Base-by-base conservation (phyloP, 179 eudicot species). In the Patellifolia procumbens region DNA sequence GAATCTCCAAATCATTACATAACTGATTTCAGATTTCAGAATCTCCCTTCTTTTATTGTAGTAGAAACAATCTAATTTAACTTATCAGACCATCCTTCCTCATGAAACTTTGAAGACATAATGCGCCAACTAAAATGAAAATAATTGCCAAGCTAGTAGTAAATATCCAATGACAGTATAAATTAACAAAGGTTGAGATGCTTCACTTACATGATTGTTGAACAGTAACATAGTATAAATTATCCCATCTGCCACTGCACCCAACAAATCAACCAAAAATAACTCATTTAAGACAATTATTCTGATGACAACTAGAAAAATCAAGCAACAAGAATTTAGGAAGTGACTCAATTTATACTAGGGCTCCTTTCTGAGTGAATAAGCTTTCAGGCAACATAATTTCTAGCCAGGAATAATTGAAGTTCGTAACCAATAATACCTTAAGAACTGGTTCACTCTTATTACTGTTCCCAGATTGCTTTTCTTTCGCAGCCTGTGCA, bases 161-260 rank as follows among this genome's bases (percentile, higher is more conserved):
- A 61, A 31, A 4, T 49, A 37, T 37, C 42, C 53, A 49, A 49
- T 49, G n/a, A 35, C 16, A 35, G 43, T 19, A 35, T 63, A 6
- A 63, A 20, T 11, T 42, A 43, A 0, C 49, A 9, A 42, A 26
- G 24, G 37, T 9, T 46, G 1, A 31, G 24, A 62, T 4, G 32
- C 15, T 48, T 19, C 13, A 79, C 91, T 86, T 83, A 87, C 91
- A 70, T 29, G 67, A 53, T 70, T 17, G 70, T 64, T 66, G 68
- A 35, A 66, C 15, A 60, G 55, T 35, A 31, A 51, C 37, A 46
- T 52, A 15, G 71, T 42, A 9, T 22, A n/a, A 46, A 72, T 86
- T 89, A 91, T 75, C 97, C 97, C 92, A 91, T 83, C 83, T 86
- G 90, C 97, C 97, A 91, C 97, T 91, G 97, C 90, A 86, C 72